Base-by-base conservation (phyloP, 176 grass and related monocot genomes). In the Avena atlantica region DNA sequence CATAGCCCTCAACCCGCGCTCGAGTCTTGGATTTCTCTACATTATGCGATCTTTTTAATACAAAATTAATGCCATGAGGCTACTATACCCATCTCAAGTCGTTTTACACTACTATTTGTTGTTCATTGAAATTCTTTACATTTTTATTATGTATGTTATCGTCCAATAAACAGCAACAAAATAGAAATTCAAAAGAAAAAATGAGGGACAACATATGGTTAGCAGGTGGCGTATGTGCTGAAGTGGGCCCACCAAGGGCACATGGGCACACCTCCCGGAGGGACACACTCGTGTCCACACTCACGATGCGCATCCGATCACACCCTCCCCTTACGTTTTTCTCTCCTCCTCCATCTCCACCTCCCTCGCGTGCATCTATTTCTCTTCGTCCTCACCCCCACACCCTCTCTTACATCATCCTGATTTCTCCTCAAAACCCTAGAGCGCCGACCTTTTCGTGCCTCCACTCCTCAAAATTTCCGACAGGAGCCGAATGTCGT, bases 281-380 rank as follows among this genome's bases (percentile, higher is more conserved):
- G 19, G 51, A 86, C 80, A 86, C 85, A 88, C 65, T 78, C 29
- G 21, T 74, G 88, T 63, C 64, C 82, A 93, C 82, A 91, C 20
- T 74, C 12, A 6, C 21, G 8, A 45, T 3, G 13, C 62, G 12
- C 70, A 83, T 13, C 82, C 85, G 83, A 88, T 90, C 80, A 76
- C 24, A 1, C 11, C 10, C 0, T 13, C 53, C 31, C 6, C 40
- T 7, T 31, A 48, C 76, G 76, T n/a, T 70, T 86, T 86, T 83
- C 64, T 74, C 20, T 87, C 66, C 60, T 64, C 21, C 49, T 14
- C 70, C 69, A 42, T 60, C 58, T 23, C 34, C 80, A 45, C 58
- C 42, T 42, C 51, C n/a, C 40, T 12, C 47, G 2, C 72, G 62
- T 49, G 44, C 55, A 57, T 73, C 53, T 81, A 21, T 80, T 24